Conservation (phyloP, 1,284 basidiomycete genomes). For the Hemileia vastatrix region DNA sequence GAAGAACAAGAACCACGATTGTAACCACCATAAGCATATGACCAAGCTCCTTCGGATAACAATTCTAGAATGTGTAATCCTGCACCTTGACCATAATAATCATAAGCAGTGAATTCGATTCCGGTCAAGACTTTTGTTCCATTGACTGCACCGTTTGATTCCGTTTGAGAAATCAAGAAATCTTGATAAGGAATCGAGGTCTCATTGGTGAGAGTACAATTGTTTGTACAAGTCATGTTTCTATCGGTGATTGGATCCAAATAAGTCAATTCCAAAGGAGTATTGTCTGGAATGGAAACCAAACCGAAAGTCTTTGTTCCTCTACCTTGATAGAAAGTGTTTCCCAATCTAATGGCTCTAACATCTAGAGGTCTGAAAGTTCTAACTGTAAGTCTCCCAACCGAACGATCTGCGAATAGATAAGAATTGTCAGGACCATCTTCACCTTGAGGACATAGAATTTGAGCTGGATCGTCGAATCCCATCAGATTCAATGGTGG, state of each 20-base stretch:
- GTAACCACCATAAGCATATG: conserved; percentile 35
- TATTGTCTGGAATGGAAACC: conserved; percentile 36
- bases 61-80: conserved; percentile 37
- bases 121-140: conserved; percentile 32
- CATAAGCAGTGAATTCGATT: conserved; percentile 27
- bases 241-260: conserved; percentile 34
- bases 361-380: conserved; percentile 31
- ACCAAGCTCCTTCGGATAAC: conserved; percentile 33
- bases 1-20: conserved; percentile 37
- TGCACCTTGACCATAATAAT: conserved; percentile 34
- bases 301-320: conserved; percentile 34
- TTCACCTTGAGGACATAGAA: conserved; percentile 36
- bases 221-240: conserved; percentile 36
- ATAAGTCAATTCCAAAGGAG: conserved; percentile 35
- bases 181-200: conserved; percentile 35
- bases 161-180: conserved; percentile 33
- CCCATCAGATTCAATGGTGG: conserved; percentile 27
- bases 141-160: conserved; percentile 31
- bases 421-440: conserved; percentile 37
- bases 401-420: conserved; percentile 31
- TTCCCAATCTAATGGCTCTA: conserved; percentile 35
- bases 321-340: conserved; percentile 35
- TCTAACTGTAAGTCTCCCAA: conserved; percentile 34
- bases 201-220: conserved; percentile 33
- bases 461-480: conserved; percentile 35